phyloP scores from a whole-genome alignment of 495 filamentous ascomycete genomes.

The Aspergillus kassunensis region DNA sequence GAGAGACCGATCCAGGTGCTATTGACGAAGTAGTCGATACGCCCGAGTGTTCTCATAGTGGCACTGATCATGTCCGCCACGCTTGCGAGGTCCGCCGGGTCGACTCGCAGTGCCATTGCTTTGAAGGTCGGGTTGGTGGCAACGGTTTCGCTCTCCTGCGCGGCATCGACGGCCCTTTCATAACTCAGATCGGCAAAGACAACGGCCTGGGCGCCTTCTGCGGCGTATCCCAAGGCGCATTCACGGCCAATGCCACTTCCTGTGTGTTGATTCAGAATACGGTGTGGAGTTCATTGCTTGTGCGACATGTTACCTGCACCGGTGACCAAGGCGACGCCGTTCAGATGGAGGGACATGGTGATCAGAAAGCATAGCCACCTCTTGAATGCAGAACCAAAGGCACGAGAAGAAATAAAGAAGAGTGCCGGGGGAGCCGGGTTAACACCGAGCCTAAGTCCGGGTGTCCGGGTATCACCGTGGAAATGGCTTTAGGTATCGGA shows the following conservation, averaged over 20 bases:
- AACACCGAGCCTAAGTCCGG: no score
- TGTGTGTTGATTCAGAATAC: not conserved
- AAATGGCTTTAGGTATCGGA: no score
- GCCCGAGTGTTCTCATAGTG: not conserved
- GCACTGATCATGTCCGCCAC: not conserved
- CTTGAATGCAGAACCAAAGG: not conserved
- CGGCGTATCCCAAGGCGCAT: conserved; percentile 7
- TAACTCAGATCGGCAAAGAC: conserved; percentile 5
- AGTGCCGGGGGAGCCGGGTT: no score
- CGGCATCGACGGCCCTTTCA: conserved; percentile 5
- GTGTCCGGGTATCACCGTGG: no score
- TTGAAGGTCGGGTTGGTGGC: conserved; percentile 5
- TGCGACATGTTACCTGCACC: conserved; percentile 3
- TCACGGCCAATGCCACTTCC: conserved; percentile 11
- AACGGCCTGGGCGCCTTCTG: conserved; percentile 1
- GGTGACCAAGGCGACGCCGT: conserved; percentile 6
- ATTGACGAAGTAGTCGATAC: conserved; percentile 14
- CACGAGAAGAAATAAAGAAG: not conserved
- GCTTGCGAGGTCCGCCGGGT: not conserved
- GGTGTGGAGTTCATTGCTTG: not conserved
- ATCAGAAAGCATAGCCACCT: not conserved
- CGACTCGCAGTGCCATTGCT: conserved; percentile 1
- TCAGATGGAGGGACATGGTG: conserved; percentile 2
- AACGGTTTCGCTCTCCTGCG: conserved; percentile 3
- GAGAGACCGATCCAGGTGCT: not conserved